Conservation (phyloP, 495 filamentous ascomycete species). For the Penicillium maclennaniae region DNA sequence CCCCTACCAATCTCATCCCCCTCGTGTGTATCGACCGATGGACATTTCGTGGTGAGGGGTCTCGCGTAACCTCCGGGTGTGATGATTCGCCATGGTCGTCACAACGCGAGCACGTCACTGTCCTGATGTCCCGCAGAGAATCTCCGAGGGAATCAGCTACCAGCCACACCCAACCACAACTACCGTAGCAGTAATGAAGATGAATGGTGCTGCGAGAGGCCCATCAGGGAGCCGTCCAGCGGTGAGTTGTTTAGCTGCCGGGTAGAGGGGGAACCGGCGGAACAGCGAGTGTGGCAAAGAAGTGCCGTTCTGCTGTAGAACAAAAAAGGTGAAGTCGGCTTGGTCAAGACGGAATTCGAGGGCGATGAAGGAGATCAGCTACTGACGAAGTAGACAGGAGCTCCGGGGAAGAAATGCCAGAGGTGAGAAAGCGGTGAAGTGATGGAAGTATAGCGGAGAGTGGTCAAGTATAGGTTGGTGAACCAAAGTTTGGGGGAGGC, state of each 20-base stretch:
- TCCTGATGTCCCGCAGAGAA: conserved; percentile 10
- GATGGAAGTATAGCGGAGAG: conserved; percentile 10
- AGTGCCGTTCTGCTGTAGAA: conserved; percentile 11
- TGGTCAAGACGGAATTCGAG: conserved; percentile 1
- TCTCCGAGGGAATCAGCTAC: conserved; percentile 6
- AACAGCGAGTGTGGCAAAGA: conserved; percentile 9
- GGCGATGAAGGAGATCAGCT: conserved; percentile 3
- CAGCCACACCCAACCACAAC: conserved; percentile 37
- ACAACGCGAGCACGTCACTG: conserved; percentile 13
- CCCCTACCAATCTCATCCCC: conserved; percentile 86
- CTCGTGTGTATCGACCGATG: conserved; percentile 72
- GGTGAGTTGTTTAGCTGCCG: conserved; percentile 8
- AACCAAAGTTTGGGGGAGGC: conserved; percentile 12
- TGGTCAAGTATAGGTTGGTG: conserved; percentile 11
- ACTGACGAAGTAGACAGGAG: background rate
- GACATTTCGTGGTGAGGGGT: conserved; percentile 52
- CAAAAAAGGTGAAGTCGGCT: conserved; percentile 6
- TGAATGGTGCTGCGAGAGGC: conserved; percentile 22
- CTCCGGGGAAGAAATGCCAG: conserved; percentile 4
- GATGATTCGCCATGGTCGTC: conserved; percentile 37
- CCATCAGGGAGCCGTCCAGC: conserved; percentile 33
- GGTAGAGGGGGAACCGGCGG: conserved; percentile 18
- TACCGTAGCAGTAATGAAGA: conserved; percentile 36
- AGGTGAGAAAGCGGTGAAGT: conserved; percentile 30
- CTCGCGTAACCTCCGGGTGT: conserved; percentile 44